Evolutionary conservation across 2,329 filamentous ascomycete genomes (phyloP).

Genomic region (Phoma sp.): DNA sequence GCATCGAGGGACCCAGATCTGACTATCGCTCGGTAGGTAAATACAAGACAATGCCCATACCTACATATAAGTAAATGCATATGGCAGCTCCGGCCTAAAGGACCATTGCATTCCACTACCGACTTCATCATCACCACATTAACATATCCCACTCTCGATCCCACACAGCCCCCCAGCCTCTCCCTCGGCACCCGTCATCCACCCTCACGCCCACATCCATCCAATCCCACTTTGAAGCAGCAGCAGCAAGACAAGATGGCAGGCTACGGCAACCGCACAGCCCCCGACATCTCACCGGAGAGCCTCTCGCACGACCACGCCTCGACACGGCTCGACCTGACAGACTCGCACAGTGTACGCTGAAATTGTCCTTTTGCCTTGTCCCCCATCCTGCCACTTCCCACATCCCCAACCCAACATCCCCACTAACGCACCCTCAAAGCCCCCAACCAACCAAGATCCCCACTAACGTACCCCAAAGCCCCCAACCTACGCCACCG

Average conservation of each 20-base stretch:
- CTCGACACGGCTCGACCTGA: constrained; percentile 36
- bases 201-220: too few relatives aligned
- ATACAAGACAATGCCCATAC: background rate
- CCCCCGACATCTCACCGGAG: constrained; percentile 24
- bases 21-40: background rate
- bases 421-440: background rate
- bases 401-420: background rate
- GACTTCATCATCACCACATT: too few relatives aligned
- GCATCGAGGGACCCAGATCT: too few relatives aligned
- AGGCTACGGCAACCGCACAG: constrained; percentile 47
- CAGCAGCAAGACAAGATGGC: constrained; percentile 30
- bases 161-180: too few relatives aligned
- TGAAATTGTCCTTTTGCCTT: too few relatives aligned
- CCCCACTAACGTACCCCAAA: background rate
- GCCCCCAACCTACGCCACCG: constrained; percentile 11
- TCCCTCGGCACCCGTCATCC: too few relatives aligned
- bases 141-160: too few relatives aligned
- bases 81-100: too few relatives aligned
- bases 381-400: background rate
- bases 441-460: background rate
- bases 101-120: too few relatives aligned
- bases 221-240: too few relatives aligned
- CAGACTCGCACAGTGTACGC: constrained; percentile 26
- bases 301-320: constrained; percentile 28
- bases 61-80: background rate